Evolutionary conservation across 2,329 filamentous ascomycete species (phyloP), one percentile per base, ranked within the genome.

Genomic region (Hypoxylon sp.): DNA sequence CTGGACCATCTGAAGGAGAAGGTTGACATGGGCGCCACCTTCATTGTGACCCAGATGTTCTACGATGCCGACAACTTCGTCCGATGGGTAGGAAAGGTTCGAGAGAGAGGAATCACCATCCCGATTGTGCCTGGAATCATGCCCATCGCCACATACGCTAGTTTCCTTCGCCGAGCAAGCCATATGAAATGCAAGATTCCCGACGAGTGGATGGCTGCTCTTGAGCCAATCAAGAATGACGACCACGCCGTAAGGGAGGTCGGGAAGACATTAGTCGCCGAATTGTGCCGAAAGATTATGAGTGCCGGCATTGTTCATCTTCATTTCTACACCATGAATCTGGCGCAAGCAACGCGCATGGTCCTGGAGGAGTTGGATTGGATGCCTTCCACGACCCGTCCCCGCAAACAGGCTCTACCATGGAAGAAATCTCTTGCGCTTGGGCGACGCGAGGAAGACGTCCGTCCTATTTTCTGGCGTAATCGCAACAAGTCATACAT

Each of bases 251-350:
- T 97, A 21, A 84, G 93, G 69, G 90, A 96, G 60, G 84, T 96
- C 47, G 94, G 94, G 43, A 94, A 91, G 73, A 85, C 82, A 9
- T 79, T 99, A 15, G 88, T 99, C 12, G 90, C 91, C 15, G 84
- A 95, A 32, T 87, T 99, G 84, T 99, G 94, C 72, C 86, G 88
- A 52, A 90, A 88, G 73, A 83, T 99, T 53, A 78, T 97, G 48
- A 83, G 86, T 51, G 86, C 85, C 25, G 94, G 92, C 29, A 90
- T 97, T 61, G 81, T 85, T 58, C 91, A 97, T 69, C 74, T 99
- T 60, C 94, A 99, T 73, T 99, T 99, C 74, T 99, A 99, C 77
- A 99, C 94, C 54, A 99, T 99, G 94, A 99, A 99, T 73, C 80
- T 99, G 13, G 93, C 91, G 7, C 91, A 96, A 71, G 90, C 94